Percentiles rank a stretch among this genome's conserved stretches.
These are phyloP conservation scores for Xylaria sp. DNA, from an alignment of 2,329 filamentous ascomycete genomes.

Conservation along the genomic window DNA sequence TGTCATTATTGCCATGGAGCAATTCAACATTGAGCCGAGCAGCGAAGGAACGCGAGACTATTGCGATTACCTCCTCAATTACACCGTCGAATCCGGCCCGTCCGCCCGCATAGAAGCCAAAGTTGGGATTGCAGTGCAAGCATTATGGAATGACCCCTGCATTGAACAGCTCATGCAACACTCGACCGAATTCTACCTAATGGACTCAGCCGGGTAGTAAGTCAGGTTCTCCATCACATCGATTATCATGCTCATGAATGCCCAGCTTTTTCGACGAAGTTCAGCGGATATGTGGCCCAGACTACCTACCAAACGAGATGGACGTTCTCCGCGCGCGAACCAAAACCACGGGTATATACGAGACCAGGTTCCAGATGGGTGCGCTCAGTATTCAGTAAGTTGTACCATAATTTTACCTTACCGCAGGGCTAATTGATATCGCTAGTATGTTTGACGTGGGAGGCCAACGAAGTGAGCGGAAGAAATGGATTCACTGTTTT, in stretches of 20 bases:
- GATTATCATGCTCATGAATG: conserved; percentile 31
- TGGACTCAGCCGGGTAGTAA: conserved; percentile 98
- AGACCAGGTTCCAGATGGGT: conserved; percentile 98
- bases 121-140: conserved; percentile 81
- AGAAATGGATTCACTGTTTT: conserved; percentile 99
- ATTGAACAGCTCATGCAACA: conserved; percentile 86
- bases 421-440: conserved; percentile 5
- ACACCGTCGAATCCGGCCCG: conserved; percentile 88
- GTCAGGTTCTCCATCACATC: neutral
- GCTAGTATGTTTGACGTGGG: conserved; percentile 98
- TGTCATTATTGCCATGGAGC: conserved; percentile 86
- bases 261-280: conserved; percentile 94
- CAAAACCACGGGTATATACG: conserved; percentile 98
- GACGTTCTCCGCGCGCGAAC: conserved; percentile 95
- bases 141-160: conserved; percentile 88
- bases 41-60: conserved; percentile 73
- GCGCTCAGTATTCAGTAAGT: conserved; percentile 97
- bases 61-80: conserved; percentile 81
- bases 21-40: conserved; percentile 84
- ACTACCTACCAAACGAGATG: conserved; percentile 92
- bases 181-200: conserved; percentile 97
- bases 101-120: conserved; percentile 81
- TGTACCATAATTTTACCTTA: neutral
- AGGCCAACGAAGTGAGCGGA: conserved; percentile 93
- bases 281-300: conserved; percentile 77